phyloP scores from a whole-genome alignment of 805 yeast species.

The Starmerella bombicola region DNA sequence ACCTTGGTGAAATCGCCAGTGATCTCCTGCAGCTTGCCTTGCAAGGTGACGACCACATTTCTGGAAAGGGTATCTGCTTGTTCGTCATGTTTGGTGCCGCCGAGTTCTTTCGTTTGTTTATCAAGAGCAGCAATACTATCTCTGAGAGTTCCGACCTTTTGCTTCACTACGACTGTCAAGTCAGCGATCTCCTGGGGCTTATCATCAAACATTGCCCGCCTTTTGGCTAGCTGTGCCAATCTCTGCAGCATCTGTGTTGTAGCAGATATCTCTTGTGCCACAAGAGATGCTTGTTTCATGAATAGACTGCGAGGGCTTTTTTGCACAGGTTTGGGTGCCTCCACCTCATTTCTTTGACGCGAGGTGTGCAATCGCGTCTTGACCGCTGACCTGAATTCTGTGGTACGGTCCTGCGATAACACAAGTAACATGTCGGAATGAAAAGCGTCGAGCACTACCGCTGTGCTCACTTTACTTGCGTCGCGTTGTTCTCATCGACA shows the following conservation, averaged over 20 bases:
- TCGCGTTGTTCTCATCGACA: too few relatives aligned
- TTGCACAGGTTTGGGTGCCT: constrained; percentile 9
- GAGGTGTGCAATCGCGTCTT: constrained; percentile 54
- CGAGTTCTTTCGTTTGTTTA: constrained; percentile 34
- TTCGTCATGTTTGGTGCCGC: constrained; percentile 34
- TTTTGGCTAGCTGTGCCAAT: constrained; percentile 72
- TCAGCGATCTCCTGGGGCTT: constrained; percentile 89
- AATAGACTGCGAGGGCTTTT: constrained; percentile 36
- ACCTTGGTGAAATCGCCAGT: constrained; percentile 86
- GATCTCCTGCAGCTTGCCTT: constrained; percentile 81
- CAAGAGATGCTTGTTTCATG: constrained; percentile 56
- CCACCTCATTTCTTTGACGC: constrained; percentile 16
- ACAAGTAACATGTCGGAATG: constrained; percentile 7
- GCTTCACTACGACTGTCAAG: constrained; percentile 68
- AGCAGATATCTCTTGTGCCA: constrained; percentile 80
- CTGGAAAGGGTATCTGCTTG: constrained; percentile 54
- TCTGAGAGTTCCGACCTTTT: constrained; percentile 74
- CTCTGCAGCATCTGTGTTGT: constrained; percentile 71
- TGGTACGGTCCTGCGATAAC: constrained; percentile 60
- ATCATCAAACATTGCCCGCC: constrained; percentile 86
- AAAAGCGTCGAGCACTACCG: too few relatives aligned
- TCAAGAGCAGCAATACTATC: constrained; percentile 53
- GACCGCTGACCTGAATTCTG: constrained; percentile 88
- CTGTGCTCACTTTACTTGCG: too few relatives aligned
- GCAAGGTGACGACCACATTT: constrained; percentile 75